Percentiles rank a stretch among this genome's conserved stretches.
These are phyloP conservation scores for Babesia sp. DNA, from an alignment of 169 alveolate species.

Conservation along the genomic window DNA sequence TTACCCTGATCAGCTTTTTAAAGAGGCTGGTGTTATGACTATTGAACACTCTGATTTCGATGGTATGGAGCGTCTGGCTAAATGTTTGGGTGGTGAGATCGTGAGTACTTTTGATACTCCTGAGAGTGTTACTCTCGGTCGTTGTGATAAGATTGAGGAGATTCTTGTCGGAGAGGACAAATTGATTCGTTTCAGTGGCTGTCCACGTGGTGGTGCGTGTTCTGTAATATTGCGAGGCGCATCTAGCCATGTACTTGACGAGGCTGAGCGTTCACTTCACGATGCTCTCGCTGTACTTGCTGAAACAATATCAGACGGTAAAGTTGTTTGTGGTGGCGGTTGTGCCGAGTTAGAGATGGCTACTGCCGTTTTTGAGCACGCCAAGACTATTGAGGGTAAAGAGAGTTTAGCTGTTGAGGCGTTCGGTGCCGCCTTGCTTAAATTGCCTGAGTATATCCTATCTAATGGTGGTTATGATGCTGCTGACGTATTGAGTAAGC, in stretches of 20 bases:
- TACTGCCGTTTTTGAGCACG: constrained; percentile 92
- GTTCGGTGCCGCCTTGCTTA: constrained; percentile 95
- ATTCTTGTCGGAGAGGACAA: constrained; percentile 98
- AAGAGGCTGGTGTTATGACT: constrained; percentile 95
- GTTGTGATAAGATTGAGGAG: constrained; percentile 95
- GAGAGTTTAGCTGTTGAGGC: constrained; percentile 97
- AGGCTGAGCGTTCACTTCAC: constrained; percentile 99
- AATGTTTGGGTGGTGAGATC: constrained; percentile 97
- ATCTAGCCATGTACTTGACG: constrained; percentile 97
- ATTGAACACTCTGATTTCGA: constrained; percentile 99
- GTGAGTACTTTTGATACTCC: constrained; percentile 98
- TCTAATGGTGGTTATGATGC: constrained; percentile 98
- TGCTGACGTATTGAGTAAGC: constrained; percentile 95
- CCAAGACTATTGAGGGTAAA: constrained; percentile 93
- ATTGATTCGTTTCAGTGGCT: constrained; percentile 95
- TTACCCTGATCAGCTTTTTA: constrained; percentile 97
- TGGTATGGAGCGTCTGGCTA: constrained; percentile 99
- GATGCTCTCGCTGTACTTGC: constrained; percentile 98
- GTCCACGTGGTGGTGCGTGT: constrained; percentile 94
- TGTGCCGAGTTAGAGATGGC: constrained; percentile 97
- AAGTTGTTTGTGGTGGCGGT: constrained; percentile 99
- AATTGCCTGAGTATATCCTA: constrained; percentile 95
- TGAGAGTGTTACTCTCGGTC: constrained; percentile 90
- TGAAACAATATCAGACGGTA: constrained; percentile 89
- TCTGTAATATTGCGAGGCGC: constrained; percentile 98